A percentile compares a stretch with the other conserved stretches of the same genome.
phyloP scores from a whole-genome alignment of 768 basidiomycete species.

The Gymnopilus dilepis region DNA sequence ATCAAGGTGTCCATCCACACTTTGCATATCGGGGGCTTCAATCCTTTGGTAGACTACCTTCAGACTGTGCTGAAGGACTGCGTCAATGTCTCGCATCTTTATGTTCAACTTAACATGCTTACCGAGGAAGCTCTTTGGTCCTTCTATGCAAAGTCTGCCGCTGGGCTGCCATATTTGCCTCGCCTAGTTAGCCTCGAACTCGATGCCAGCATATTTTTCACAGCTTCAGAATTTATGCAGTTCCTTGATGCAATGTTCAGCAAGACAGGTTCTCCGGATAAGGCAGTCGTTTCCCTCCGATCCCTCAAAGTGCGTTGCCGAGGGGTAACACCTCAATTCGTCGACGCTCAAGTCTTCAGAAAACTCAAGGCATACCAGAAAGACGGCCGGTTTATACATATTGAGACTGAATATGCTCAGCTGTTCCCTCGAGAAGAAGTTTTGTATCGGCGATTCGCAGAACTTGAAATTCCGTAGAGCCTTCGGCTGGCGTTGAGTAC shows the following conservation, averaged over 20 bases:
- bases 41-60: not conserved
- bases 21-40: not conserved
- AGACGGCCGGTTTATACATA: not conserved
- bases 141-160: not conserved
- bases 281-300: not conserved
- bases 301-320: not conserved
- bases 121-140: not conserved
- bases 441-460: not conserved
- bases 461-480: too few relatives aligned
- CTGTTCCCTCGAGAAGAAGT: not conserved
- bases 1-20: not conserved
- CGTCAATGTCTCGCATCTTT: not conserved
- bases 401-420: slow-evolving; percentile 1
- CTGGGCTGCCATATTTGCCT: not conserved
- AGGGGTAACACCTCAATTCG: not conserved
- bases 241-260: not conserved
- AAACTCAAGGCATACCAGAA: not conserved
- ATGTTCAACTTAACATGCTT: not conserved
- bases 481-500: too few relatives aligned
- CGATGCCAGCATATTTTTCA: not conserved
- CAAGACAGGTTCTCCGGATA: not conserved
- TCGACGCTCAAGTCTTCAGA: not conserved
- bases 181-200: not conserved
- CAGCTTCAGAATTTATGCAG: not conserved
- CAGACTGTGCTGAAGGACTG: not conserved